Evolutionary conservation across 371 early-diverging fungal species (phyloP).

Genomic region (Circinella umbellata): DNA sequence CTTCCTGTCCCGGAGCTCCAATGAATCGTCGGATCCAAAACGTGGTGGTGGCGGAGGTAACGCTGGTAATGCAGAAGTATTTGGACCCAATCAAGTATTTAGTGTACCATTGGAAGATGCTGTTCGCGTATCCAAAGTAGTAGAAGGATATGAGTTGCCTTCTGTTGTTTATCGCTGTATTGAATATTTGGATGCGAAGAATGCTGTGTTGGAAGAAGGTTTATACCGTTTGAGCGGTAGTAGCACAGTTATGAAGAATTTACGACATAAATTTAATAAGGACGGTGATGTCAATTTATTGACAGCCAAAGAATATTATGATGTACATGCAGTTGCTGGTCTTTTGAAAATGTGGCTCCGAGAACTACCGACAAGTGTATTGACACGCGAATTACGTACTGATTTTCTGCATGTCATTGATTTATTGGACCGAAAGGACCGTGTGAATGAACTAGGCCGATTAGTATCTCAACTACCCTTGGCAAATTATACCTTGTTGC

Average conservation of each 20-base stretch:
- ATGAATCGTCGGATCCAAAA: constrained; percentile 15
- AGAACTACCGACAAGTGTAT: constrained; percentile 76
- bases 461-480: constrained; percentile 62
- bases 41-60: background rate
- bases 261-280: constrained; percentile 83
- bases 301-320: constrained; percentile 57
- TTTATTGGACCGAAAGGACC: constrained; percentile 61
- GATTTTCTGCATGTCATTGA: constrained; percentile 76
- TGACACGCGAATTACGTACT: constrained; percentile 71
- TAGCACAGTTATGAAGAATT: constrained; percentile 63
- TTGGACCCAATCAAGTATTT: constrained; percentile 63
- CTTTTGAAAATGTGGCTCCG: constrained; percentile 85
- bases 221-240: constrained; percentile 93
- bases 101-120: constrained; percentile 75
- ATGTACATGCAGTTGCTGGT: constrained; percentile 87
- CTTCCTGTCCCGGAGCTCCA: constrained; percentile 29
- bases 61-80: background rate
- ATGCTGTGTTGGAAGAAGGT: constrained; percentile 88
- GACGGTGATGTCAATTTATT: constrained; percentile 72
- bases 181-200: constrained; percentile 89
- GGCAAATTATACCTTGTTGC: constrained; percentile 65
- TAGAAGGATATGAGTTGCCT: constrained; percentile 83
- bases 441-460: constrained; percentile 62
- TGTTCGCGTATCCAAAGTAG: constrained; percentile 63
- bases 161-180: constrained; percentile 94